These are phyloP conservation scores for Pachyrhizus erosus DNA, from an alignment of 306 rosid species.

Conservation along the genomic window DNA sequence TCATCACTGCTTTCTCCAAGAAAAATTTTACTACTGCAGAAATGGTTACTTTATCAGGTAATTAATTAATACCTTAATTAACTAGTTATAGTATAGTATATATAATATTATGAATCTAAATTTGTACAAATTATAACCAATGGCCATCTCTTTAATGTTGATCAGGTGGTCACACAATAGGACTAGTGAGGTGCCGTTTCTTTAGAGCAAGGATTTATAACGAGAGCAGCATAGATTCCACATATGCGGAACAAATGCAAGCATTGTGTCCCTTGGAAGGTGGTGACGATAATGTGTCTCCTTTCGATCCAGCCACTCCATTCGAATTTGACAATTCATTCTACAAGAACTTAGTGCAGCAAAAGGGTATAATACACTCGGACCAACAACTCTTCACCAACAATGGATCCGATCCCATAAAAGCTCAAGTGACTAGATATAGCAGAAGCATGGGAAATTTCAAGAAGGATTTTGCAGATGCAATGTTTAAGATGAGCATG, in stretches of 20 bases:
- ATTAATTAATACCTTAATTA: too few species aligned
- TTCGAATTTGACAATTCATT: constrained; percentile 22
- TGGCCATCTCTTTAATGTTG: too few species aligned
- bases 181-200: constrained; percentile 36
- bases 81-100: too few species aligned
- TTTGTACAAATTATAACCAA: too few species aligned
- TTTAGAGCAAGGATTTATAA: constrained; percentile 47
- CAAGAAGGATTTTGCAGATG: constrained; percentile 50
- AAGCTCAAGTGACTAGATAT: constrained; percentile 42
- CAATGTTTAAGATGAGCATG: constrained; percentile 53
- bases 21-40: constrained; percentile 47
- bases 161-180: constrained; percentile 57
- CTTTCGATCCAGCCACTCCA: constrained; percentile 9
- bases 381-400: constrained; percentile 50
- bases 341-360: constrained; percentile 34
- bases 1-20: constrained; percentile 45
- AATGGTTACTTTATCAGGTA: constrained; percentile 48
- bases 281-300: constrained; percentile 30
- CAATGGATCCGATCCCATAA: constrained; percentile 32
- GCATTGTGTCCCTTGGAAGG: constrained; percentile 42
- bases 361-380: constrained; percentile 45
- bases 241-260: constrained; percentile 29
- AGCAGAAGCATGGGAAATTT: constrained; percentile 31
- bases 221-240: constrained; percentile 47
- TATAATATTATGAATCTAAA: too few species aligned